These are phyloP conservation scores for Fusarium sororula DNA, from an alignment of 2,329 filamentous ascomycete species.

Conservation along the genomic window DNA sequence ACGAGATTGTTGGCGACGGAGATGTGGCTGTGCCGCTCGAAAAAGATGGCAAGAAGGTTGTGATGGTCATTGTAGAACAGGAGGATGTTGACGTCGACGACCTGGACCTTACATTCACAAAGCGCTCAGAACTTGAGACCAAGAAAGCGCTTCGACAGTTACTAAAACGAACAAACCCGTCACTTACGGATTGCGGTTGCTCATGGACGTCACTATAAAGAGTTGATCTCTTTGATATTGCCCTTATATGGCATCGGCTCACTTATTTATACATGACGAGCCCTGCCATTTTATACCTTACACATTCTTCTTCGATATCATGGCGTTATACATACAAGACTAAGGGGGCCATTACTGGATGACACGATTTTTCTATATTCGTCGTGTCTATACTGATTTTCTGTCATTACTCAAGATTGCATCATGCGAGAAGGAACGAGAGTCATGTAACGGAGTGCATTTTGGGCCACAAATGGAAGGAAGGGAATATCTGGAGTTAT, in stretches of 20 bases:
- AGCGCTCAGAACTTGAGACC: not conserved
- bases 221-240: not conserved
- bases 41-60: slow-evolving; percentile 51
- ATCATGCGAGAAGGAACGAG: slow-evolving; percentile 20
- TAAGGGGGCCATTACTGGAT: slow-evolving; percentile 3
- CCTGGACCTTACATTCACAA: not conserved
- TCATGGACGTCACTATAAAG: slow-evolving; percentile 60
- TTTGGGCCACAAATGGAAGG: slow-evolving; percentile 21
- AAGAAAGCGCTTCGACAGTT: slow-evolving; percentile 24
- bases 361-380: slow-evolving; percentile 6
- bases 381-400: slow-evolving; percentile 16
- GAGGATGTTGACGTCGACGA: not conserved
- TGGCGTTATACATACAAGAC: slow-evolving; percentile 27
- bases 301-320: slow-evolving; percentile 2
- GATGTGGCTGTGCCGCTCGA: not conserved
- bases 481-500: slow-evolving; percentile 28
- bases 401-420: slow-evolving; percentile 30
- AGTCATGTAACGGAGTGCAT: slow-evolving; percentile 16
- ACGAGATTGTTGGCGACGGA: slow-evolving; percentile 54
- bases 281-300: not conserved
- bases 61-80: slow-evolving; percentile 56
- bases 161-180: slow-evolving; percentile 33
- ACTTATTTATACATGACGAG: not conserved
- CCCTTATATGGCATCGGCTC: not conserved
- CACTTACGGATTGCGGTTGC: slow-evolving; percentile 63